Evolutionary conservation across 768 basidiomycete genomes (phyloP).

Genomic region (Imleria badia): DNA sequence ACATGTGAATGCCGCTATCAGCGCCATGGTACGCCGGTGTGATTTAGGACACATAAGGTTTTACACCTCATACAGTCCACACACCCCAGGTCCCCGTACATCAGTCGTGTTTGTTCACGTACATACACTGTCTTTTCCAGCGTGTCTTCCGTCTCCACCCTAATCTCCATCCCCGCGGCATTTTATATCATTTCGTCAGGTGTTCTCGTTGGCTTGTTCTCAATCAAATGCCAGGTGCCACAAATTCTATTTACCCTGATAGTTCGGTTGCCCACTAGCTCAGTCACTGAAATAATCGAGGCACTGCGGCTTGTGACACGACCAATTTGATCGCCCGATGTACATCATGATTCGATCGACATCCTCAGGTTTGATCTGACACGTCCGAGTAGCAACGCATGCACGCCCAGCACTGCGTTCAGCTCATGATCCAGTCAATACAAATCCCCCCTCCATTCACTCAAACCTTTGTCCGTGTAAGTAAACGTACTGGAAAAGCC

Average conservation of each 20-base stretch:
- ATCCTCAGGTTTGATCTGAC: constrained; percentile 20
- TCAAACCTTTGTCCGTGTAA: constrained; percentile 8
- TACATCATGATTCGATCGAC: constrained; percentile 27
- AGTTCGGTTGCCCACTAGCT: not conserved
- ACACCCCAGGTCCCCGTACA: constrained; percentile 36
- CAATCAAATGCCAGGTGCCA: constrained; percentile 16
- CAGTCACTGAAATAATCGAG: constrained; percentile 10
- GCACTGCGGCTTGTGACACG: constrained; percentile 27
- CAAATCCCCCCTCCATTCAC: constrained; percentile 3
- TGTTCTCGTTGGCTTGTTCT: constrained; percentile 11
- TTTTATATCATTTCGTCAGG: constrained; percentile 19
- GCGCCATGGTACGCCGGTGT: constrained; percentile 26
- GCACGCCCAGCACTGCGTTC: constrained; percentile 10
- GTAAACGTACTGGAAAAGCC: constrained; percentile 8
- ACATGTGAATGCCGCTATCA: constrained; percentile 37
- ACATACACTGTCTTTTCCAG: constrained; percentile 31
- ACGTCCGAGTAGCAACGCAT: constrained; percentile 27
- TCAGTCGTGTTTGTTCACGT: constrained; percentile 36
- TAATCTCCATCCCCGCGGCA: constrained; percentile 34
- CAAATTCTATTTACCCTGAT: constrained; percentile 8
- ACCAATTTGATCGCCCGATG: constrained; percentile 21
- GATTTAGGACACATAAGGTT: constrained; percentile 31
- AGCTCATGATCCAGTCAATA: constrained; percentile 3
- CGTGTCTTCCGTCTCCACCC: constrained; percentile 33
- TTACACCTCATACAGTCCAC: constrained; percentile 34